Percentiles rank a stretch among this genome's conserved stretches.
These are phyloP conservation scores for Hirsutella minnesotensis DNA, from an alignment of 2,329 filamentous ascomycete species.

Conservation along the genomic window DNA sequence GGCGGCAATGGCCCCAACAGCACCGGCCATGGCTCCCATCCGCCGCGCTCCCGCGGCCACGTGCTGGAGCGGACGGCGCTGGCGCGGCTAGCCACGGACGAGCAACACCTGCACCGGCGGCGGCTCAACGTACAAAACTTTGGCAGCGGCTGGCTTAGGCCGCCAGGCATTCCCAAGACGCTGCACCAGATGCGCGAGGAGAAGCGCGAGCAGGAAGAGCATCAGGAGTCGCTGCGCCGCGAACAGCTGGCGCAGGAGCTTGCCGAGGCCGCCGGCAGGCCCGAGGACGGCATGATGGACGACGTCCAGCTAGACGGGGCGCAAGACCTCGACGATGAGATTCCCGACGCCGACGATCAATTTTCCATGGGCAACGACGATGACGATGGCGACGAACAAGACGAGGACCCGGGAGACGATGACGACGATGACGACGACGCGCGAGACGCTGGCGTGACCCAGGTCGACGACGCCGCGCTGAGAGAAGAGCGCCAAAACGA, in stretches of 20 bases:
- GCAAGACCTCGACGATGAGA: conserved; percentile 59
- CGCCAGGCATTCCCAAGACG: conserved; percentile 79
- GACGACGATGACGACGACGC: conserved; percentile 29
- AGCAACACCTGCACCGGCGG: conserved; percentile 63
- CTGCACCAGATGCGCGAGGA: conserved; percentile 86
- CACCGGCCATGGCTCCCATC: conserved; percentile 17
- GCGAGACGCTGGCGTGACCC: conserved; percentile 18
- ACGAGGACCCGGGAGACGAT: conserved; percentile 26
- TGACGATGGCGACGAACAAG: conserved; percentile 27
- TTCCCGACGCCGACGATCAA: conserved; percentile 50
- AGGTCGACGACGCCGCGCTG: conserved; percentile 22
- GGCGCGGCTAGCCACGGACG: conserved; percentile 61
- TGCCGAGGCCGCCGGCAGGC: conserved; percentile 38
- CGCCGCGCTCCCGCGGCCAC: conserved; percentile 28
- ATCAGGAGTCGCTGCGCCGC: conserved; percentile 59
- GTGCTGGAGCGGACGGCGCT: conserved; percentile 49
- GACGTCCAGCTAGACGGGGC: conserved; percentile 44
- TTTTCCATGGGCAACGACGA: conserved; percentile 37
- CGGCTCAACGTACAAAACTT: conserved; percentile 77
- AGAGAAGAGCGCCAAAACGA: conserved; percentile 34
- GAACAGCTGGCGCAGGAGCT: conserved; percentile 65
- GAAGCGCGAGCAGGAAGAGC: conserved; percentile 76
- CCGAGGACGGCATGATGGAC: conserved; percentile 36
- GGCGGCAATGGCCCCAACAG: conserved; percentile 14
- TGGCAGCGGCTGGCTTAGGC: conserved; percentile 81